Conservation (phyloP, 176 grass and related monocot species). For the Bromus sterilis region DNA sequence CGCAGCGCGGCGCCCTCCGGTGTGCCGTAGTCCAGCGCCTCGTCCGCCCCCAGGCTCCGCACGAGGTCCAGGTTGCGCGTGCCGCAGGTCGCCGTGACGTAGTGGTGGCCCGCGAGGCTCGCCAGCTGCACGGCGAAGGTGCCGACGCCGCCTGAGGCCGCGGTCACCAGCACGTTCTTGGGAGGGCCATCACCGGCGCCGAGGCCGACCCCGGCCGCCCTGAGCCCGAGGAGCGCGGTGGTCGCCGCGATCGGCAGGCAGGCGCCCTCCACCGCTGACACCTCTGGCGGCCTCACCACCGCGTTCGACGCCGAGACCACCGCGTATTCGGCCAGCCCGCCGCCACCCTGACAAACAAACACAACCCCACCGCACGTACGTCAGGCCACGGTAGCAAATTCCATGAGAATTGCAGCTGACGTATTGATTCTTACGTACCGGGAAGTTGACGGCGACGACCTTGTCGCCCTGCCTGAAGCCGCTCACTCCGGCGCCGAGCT, state of each 20-base stretch:
- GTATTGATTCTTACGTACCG: slow-evolving; percentile 13
- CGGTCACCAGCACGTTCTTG: slow-evolving; percentile 54
- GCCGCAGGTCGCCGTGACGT: slow-evolving; percentile 55
- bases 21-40: slow-evolving; percentile 55
- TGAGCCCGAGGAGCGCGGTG: slow-evolving; percentile 38
- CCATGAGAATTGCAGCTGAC: not conserved
- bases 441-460: slow-evolving; percentile 38
- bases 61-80: slow-evolving; percentile 36
- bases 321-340: slow-evolving; percentile 40
- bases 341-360: slow-evolving; percentile 15
- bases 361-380: not conserved
- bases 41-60: slow-evolving; percentile 31
- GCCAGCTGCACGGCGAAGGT: slow-evolving; percentile 50
- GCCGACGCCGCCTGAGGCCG: slow-evolving; percentile 58
- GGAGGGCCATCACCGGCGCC: not conserved
- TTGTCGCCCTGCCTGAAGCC: slow-evolving; percentile 43
- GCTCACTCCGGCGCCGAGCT: slow-evolving; percentile 22
- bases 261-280: slow-evolving; percentile 34
- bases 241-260: slow-evolving; percentile 32
- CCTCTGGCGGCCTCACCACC: slow-evolving; percentile 21
- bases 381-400: not conserved
- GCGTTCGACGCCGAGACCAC: not conserved
- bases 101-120: slow-evolving; percentile 30
- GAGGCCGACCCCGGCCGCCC: slow-evolving; percentile 19
- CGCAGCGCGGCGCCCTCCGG: slow-evolving; percentile 27